Conservation (phyloP, 345 rosid genomes). For the Euphorbia pulcherrima region DNA sequence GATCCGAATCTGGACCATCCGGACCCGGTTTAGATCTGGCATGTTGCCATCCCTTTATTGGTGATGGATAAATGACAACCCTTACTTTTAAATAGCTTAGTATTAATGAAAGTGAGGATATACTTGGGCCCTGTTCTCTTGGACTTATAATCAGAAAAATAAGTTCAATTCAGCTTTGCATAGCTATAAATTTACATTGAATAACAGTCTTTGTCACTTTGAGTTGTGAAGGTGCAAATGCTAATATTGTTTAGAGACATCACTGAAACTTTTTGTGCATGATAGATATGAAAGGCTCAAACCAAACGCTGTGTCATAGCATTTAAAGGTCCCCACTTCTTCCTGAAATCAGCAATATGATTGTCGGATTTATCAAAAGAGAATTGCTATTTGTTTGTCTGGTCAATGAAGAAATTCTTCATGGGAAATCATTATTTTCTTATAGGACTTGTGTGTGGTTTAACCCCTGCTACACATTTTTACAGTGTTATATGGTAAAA, state of each 20-base stretch:
- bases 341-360: neutral
- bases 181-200: too few species aligned
- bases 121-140: neutral
- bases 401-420: neutral
- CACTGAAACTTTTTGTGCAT: neutral
- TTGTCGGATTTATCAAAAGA: neutral
- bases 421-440: neutral
- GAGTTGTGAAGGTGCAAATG: neutral
- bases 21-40: too few species aligned
- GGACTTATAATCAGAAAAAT: too few species aligned
- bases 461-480: neutral
- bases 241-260: neutral
- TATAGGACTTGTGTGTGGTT: neutral
- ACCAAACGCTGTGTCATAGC: neutral
- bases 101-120: neutral
- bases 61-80: too few species aligned
- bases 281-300: neutral
- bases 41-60: too few species aligned
- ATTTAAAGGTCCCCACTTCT: neutral
- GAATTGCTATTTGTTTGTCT: neutral
- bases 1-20: too few species aligned
- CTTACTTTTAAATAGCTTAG: too few species aligned
- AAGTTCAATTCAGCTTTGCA: too few species aligned
- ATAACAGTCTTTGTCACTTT: neutral
- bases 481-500: neutral